phyloP scores from a whole-genome alignment of 169 alveolate species.

The Babesia ovata region DNA sequence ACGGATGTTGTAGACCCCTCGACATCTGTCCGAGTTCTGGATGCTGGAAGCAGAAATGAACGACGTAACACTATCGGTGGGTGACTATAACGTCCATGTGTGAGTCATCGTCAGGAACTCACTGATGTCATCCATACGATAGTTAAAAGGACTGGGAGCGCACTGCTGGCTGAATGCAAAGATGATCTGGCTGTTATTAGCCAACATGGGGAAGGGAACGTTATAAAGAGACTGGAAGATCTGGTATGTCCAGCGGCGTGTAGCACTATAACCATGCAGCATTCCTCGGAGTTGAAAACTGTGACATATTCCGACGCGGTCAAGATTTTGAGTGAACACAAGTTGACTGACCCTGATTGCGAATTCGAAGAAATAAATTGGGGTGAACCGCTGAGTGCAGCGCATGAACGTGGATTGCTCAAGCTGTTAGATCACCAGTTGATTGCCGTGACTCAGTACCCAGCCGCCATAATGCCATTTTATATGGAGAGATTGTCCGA shows the following conservation, averaged over 20 bases:
- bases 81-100: conserved; percentile 61
- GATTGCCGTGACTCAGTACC: conserved; percentile 84
- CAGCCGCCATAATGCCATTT: conserved; percentile 89
- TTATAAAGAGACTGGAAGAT: conserved; percentile 31
- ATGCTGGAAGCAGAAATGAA: conserved; percentile 98
- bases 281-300: conserved; percentile 30
- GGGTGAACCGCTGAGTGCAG: conserved; percentile 74
- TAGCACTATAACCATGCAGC: conserved; percentile 25
- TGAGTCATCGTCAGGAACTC: conserved; percentile 46
- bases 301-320: conserved; percentile 71
- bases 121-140: conserved; percentile 58
- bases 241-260: conserved; percentile 33
- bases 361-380: conserved; percentile 72
- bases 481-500: conserved; percentile 90
- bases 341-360: conserved; percentile 79
- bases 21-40: conserved; percentile 99
- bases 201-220: conserved; percentile 34
- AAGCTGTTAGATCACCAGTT: conserved; percentile 81
- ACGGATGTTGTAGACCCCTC: conserved; percentile 80
- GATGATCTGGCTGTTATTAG: conserved; percentile 54
- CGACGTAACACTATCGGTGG: conserved; percentile 75
- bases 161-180: conserved; percentile 55
- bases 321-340: conserved; percentile 52
- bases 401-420: conserved; percentile 79
- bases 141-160: conserved; percentile 51